These are phyloP conservation scores for Trichoderma citrinoviride DNA, from an alignment of 2,329 filamentous ascomycete species.

Conservation along the genomic window DNA sequence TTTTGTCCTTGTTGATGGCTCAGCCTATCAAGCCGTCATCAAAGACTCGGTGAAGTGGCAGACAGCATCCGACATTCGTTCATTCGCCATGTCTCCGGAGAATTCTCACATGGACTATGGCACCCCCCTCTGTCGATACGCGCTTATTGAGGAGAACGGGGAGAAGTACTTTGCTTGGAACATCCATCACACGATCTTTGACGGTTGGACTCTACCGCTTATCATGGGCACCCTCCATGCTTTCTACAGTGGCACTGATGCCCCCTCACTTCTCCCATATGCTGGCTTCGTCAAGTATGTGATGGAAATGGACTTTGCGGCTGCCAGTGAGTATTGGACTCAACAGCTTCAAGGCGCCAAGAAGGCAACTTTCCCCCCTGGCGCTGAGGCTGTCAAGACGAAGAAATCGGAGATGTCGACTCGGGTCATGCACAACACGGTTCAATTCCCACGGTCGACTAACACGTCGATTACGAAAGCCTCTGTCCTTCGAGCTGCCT, in stretches of 20 bases:
- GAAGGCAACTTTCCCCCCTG: conserved; percentile 5
- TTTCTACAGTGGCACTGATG: neutral
- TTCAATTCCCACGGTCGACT: conserved; percentile 6
- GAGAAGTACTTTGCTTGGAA: conserved; percentile 17
- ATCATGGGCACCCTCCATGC: conserved; percentile 10
- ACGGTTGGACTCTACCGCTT: conserved; percentile 13
- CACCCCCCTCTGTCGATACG: neutral
- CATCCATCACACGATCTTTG: conserved; percentile 18
- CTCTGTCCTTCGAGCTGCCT: conserved; percentile 30
- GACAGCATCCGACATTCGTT: neutral
- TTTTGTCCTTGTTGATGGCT: conserved; percentile 23
- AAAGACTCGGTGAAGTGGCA: conserved; percentile 14
- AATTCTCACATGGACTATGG: conserved; percentile 14
- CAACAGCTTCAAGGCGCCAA: conserved; percentile 11
- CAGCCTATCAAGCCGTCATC: conserved; percentile 21
- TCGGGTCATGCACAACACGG: conserved; percentile 3
- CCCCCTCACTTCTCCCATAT: conserved; percentile 12
- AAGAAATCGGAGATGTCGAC: conserved; percentile 1
- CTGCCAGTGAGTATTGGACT: conserved; percentile 19
- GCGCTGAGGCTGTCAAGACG: neutral
- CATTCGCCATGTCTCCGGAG: conserved; percentile 7
- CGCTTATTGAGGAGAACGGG: neutral
- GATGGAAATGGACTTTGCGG: conserved; percentile 1
- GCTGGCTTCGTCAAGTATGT: conserved; percentile 22
- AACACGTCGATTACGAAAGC: conserved; percentile 25